These are phyloP conservation scores for Colletotrichum lini DNA, from an alignment of 2,329 filamentous ascomycete genomes.

Conservation along the genomic window DNA sequence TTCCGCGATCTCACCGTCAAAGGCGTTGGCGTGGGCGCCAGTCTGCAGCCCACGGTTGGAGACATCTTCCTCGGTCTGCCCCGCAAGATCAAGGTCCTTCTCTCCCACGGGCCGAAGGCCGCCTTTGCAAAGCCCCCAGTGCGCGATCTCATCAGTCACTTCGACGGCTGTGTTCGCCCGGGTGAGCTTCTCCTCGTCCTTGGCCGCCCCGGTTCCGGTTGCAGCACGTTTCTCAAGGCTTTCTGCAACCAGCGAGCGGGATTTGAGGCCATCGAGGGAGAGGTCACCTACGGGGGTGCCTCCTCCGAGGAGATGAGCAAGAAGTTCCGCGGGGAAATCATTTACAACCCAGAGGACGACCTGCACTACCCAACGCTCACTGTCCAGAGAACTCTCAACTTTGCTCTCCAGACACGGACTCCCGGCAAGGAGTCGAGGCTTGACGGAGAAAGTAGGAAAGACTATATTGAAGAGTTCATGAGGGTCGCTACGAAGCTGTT, in stretches of 20 bases:
- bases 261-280: slow-evolving; percentile 75
- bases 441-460: slow-evolving; percentile 71
- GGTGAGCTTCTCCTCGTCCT: slow-evolving; percentile 72
- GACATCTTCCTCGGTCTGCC: slow-evolving; percentile 53
- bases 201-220: slow-evolving; percentile 70
- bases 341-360: slow-evolving; percentile 79
- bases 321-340: slow-evolving; percentile 72
- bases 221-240: slow-evolving; percentile 70
- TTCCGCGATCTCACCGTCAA: slow-evolving; percentile 80
- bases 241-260: slow-evolving; percentile 79
- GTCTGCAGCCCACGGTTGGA: slow-evolving; percentile 60
- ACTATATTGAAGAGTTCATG: slow-evolving; percentile 68
- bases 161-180: slow-evolving; percentile 68
- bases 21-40: slow-evolving; percentile 77
- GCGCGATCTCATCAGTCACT: slow-evolving; percentile 61
- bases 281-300: slow-evolving; percentile 73
- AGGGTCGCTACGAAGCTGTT: slow-evolving; percentile 78
- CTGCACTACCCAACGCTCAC: slow-evolving; percentile 78
- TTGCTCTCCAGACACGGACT: slow-evolving; percentile 76
- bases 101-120: slow-evolving; percentile 49
- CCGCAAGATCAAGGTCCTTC: slow-evolving; percentile 45
- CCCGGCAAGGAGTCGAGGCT: slow-evolving; percentile 63
- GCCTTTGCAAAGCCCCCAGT: slow-evolving; percentile 54
- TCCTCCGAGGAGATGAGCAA: slow-evolving; percentile 62
- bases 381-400: slow-evolving; percentile 76